phyloP scores from a whole-genome alignment of 352 stramenopile species.

The Pythium rishiriense region DNA sequence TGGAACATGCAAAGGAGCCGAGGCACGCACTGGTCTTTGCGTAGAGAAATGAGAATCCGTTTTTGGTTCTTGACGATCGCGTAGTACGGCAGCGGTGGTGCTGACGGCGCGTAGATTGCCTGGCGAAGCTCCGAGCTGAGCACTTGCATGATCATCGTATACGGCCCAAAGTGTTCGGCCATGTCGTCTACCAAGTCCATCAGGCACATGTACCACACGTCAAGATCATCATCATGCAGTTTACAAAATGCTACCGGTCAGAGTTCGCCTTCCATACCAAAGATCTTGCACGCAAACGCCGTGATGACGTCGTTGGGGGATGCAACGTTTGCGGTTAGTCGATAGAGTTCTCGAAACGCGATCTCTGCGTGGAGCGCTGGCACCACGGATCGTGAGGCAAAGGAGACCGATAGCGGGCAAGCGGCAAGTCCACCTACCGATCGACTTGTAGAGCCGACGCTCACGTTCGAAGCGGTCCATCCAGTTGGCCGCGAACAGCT shows the following conservation, averaged over 20 bases:
- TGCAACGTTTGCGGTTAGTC: slow-evolving; percentile 53
- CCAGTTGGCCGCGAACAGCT: slow-evolving; percentile 67
- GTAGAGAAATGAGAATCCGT: slow-evolving; percentile 46
- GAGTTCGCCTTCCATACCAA: slow-evolving; percentile 27
- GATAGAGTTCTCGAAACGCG: slow-evolving; percentile 61
- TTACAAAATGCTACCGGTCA: too few species aligned
- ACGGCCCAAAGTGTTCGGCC: slow-evolving; percentile 55
- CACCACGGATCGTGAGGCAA: background rate
- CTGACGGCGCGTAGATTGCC: slow-evolving; percentile 40
- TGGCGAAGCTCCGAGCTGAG: slow-evolving; percentile 44
- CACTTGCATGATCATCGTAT: slow-evolving; percentile 42
- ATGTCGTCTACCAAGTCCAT: slow-evolving; percentile 50
- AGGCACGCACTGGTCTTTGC: slow-evolving; percentile 41
- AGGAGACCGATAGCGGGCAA: background rate
- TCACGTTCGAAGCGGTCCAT: slow-evolving; percentile 55
- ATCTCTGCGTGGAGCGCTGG: slow-evolving; percentile 65
- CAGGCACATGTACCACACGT: background rate
- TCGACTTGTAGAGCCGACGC: slow-evolving; percentile 58
- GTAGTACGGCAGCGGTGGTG: slow-evolving; percentile 51
- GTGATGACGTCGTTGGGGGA: slow-evolving; percentile 62
- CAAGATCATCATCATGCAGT: background rate
- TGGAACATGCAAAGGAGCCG: too few species aligned
- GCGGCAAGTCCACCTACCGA: slow-evolving; percentile 34
- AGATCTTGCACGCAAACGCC: slow-evolving; percentile 52
- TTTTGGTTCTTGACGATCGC: slow-evolving; percentile 66